Evolutionary conservation across 1,139 yeast species (phyloP).

Genomic region (Insectozyma bohioensis): DNA sequence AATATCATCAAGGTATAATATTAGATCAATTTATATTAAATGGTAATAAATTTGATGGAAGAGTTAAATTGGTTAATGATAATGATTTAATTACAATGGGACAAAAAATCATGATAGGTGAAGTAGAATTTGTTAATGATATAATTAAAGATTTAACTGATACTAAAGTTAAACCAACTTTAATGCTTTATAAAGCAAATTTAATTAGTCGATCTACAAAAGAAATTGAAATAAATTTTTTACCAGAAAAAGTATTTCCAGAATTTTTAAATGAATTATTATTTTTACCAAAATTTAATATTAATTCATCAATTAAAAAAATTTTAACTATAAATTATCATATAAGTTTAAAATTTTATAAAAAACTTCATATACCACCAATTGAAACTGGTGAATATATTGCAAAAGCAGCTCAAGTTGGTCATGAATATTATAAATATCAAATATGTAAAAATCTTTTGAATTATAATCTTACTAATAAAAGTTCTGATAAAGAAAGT

Average conservation of each 20-base stretch:
- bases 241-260: too few species aligned
- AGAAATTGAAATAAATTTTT: too few species aligned
- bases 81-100: neutral
- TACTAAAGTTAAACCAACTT: too few species aligned
- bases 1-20: neutral
- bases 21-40: neutral
- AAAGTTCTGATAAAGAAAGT: too few species aligned
- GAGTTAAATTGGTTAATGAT: neutral
- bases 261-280: too few species aligned
- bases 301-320: slow-evolving; percentile 4
- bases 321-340: slow-evolving; percentile 6
- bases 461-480: too few species aligned
- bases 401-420: slow-evolving; percentile 8
- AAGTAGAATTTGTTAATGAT: neutral
- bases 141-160: too few species aligned
- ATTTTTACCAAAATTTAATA: neutral
- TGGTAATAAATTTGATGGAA: neutral
- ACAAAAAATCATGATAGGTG: neutral
- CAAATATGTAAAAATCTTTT: slow-evolving; percentile 1
- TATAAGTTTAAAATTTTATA: slow-evolving; percentile 4
- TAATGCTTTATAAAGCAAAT: too few species aligned
- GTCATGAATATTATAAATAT: slow-evolving; percentile 10
- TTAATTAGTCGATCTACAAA: too few species aligned
- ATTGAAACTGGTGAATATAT: slow-evolving; percentile 2
- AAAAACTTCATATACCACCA: slow-evolving; percentile 1